Percentiles rank a stretch among this genome's conserved stretches.
phyloP scores from a whole-genome alignment of 148 eudicot genomes.

The Drosera capensis region DNA sequence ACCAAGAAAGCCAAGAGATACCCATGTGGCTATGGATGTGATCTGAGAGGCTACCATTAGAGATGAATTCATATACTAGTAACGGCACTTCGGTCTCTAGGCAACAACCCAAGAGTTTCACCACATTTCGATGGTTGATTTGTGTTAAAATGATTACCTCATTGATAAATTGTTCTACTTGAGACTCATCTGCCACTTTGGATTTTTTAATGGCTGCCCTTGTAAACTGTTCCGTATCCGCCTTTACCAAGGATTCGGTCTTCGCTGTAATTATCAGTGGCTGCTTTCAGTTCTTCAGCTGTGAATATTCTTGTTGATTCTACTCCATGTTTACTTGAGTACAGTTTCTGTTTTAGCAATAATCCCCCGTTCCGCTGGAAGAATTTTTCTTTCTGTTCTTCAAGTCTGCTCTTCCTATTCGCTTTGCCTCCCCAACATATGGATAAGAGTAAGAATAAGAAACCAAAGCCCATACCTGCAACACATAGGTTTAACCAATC shows the following conservation, averaged over 20 bases:
- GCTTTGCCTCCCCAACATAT: slow-evolving; percentile 10
- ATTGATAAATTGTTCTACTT: slow-evolving; percentile 9
- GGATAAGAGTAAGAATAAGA: slow-evolving; percentile 2
- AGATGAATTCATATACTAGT: no score
- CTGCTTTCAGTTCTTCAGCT: slow-evolving; percentile 2
- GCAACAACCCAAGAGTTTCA: no score
- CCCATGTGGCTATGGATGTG: background rate
- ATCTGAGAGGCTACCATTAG: slow-evolving; percentile 3
- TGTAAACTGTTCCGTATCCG: slow-evolving; percentile 9
- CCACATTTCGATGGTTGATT: slow-evolving; percentile 7
- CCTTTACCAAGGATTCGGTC: slow-evolving; percentile 5
- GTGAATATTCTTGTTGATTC: slow-evolving; percentile 6
- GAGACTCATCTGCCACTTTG: slow-evolving; percentile 2
- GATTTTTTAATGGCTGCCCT: slow-evolving; percentile 9
- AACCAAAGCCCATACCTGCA: slow-evolving; percentile 14
- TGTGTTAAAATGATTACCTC: slow-evolving; percentile 8
- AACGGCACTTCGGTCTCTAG: no score
- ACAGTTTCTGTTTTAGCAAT: slow-evolving; percentile 3
- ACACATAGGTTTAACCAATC: no score
- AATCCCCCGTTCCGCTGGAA: slow-evolving; percentile 9
- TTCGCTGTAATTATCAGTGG: slow-evolving; percentile 8
- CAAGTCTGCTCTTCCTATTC: slow-evolving; percentile 1
- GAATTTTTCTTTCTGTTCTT: slow-evolving; percentile 10
- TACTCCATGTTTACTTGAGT: slow-evolving; percentile 1
- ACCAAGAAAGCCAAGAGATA: slow-evolving; percentile 2